Percentiles rank a stretch among this genome's conserved stretches.
Conservation (phyloP, 169 alveolate genomes). For the Plasmodium sp. region DNA sequence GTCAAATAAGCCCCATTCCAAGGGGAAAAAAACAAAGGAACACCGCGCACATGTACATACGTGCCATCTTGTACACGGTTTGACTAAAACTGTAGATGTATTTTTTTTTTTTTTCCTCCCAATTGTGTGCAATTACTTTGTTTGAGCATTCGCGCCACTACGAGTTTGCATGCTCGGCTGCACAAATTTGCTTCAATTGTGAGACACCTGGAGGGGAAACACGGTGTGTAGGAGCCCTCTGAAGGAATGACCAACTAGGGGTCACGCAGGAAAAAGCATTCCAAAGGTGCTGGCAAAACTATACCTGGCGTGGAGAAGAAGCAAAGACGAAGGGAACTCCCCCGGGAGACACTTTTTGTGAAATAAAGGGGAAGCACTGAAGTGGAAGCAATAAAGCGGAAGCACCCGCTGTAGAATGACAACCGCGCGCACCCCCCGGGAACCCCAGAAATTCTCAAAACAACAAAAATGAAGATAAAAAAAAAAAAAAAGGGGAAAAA, state of each 20-base stretch:
- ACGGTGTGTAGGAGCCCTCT: background rate
- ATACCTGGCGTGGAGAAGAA: background rate
- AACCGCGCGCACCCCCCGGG: background rate
- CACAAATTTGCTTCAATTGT: background rate
- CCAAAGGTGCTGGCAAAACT: background rate
- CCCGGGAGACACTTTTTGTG: background rate
- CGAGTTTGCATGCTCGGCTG: background rate
- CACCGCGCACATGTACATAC: background rate
- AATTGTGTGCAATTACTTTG: background rate
- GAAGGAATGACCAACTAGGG: background rate
- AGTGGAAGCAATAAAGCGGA: background rate
- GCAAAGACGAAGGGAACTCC: background rate
- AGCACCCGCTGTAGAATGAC: background rate
- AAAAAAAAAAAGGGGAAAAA: background rate
- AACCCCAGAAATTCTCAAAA: background rate
- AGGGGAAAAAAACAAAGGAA: background rate
- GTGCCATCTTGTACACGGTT: background rate
- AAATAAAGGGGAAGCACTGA: background rate
- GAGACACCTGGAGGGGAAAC: background rate
- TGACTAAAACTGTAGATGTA: background rate
- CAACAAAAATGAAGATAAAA: background rate
- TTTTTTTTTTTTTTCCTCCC: background rate
- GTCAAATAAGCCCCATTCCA: background rate
- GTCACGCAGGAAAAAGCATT: background rate
- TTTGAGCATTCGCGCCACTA: background rate